Evolutionary conservation across 495 filamentous ascomycete species (phyloP).

Genomic region (Neurospora sp.): DNA sequence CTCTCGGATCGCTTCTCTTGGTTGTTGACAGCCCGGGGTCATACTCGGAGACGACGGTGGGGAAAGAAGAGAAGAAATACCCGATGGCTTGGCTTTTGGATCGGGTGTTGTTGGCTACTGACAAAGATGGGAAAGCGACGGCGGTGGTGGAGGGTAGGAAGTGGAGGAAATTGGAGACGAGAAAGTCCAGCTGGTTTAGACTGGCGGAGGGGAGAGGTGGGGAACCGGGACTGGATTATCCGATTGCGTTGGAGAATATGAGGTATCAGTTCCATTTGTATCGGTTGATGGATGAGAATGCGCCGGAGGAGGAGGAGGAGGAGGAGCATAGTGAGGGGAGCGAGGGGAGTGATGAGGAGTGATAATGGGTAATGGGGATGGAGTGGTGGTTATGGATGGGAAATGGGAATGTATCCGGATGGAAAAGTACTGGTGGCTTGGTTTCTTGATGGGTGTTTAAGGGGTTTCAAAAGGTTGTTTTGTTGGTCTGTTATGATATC

Average conservation of each 20-base stretch:
- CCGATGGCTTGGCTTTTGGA: slow-evolving; percentile 93
- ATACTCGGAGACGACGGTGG: slow-evolving; percentile 71
- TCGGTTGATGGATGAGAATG: slow-evolving; percentile 14
- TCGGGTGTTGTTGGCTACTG: slow-evolving; percentile 51
- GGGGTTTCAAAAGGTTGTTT: not conserved
- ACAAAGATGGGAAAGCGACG: slow-evolving; percentile 3
- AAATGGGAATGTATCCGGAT: not conserved
- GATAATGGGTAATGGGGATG: not conserved
- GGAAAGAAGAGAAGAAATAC: slow-evolving; percentile 56
- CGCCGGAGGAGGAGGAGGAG: not conserved
- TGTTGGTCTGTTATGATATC: not conserved
- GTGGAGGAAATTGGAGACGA: slow-evolving; percentile 63
- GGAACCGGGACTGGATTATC: slow-evolving; percentile 51
- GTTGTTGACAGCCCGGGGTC: slow-evolving; percentile 89
- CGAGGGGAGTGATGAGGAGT: not conserved
- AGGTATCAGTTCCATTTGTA: slow-evolving; percentile 87
- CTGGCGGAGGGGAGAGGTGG: slow-evolving; percentile 35
- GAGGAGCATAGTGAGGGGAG: not conserved
- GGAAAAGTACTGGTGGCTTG: not conserved
- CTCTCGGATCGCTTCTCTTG: slow-evolving; percentile 56
- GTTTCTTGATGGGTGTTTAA: not conserved
- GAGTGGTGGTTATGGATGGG: not conserved
- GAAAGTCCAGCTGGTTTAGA: slow-evolving; percentile 82
- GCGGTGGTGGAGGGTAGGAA: slow-evolving; percentile 23
- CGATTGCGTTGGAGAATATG: slow-evolving; percentile 86